phyloP scores from a whole-genome alignment of 352 stramenopile species.

The Pythium utonaiense region DNA sequence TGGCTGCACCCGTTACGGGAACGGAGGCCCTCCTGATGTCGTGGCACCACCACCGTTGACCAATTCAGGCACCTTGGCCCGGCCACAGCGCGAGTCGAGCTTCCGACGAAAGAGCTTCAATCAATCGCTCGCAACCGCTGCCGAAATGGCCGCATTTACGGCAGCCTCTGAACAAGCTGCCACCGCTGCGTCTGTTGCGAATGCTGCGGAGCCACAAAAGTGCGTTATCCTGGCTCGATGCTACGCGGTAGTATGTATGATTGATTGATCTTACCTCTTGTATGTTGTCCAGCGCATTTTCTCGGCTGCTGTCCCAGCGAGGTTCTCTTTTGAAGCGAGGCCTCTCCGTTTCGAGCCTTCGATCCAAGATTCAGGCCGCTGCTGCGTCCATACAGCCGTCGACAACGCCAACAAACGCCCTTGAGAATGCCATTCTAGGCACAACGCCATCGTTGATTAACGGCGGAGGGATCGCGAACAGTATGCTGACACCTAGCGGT shows the following conservation, averaged over 20 bases:
- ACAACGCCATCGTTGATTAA: conserved; percentile 23
- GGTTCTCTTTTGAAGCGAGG: conserved; percentile 56
- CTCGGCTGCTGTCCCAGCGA: conserved; percentile 56
- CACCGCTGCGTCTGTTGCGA: neutral
- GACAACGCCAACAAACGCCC: conserved; percentile 40
- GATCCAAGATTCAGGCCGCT: conserved; percentile 18
- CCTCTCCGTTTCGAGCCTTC: conserved; percentile 26
- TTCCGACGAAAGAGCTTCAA: conserved; percentile 21
- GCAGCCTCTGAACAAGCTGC: conserved; percentile 14
- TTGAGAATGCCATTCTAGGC: conserved; percentile 72
- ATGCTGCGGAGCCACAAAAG: conserved; percentile 19
- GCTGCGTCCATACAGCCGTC: conserved; percentile 30
- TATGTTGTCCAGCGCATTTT: conserved; percentile 40
- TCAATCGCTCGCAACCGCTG: neutral
- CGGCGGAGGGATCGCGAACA: conserved; percentile 9
- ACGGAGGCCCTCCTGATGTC: neutral
- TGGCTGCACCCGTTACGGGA: neutral
- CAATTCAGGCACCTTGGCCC: conserved; percentile 8
- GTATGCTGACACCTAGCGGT: conserved; percentile 21
- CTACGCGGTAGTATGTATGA: neutral
- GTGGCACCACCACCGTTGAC: neutral
- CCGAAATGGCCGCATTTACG: conserved; percentile 12
- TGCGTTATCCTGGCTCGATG: conserved; percentile 3
- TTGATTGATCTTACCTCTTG: neutral
- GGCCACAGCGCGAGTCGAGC: conserved; percentile 20